A percentile compares a stretch with the other conserved stretches of the same genome.
phyloP scores from a whole-genome alignment of 2,329 filamentous ascomycete species.

The Fusarium sp. region DNA sequence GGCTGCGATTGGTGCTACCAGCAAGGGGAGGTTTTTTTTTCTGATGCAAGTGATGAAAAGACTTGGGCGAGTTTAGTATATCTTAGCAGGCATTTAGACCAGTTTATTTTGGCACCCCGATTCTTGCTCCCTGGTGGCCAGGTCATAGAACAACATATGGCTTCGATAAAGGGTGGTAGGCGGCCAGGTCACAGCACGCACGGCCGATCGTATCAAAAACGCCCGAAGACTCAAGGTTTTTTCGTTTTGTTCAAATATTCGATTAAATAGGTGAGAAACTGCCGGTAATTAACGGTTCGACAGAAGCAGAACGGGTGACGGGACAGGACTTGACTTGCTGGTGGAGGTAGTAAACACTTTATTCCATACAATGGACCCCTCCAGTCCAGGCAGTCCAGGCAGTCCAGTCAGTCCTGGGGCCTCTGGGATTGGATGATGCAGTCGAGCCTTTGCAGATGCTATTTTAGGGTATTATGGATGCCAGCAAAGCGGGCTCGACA shows the following conservation, averaged over 20 bases:
- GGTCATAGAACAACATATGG: slow-evolving; percentile 4
- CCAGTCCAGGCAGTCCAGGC: slow-evolving; percentile 23
- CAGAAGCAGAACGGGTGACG: neutral
- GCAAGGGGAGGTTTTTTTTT: neutral
- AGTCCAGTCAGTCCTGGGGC: slow-evolving; percentile 18
- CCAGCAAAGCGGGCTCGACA: slow-evolving; percentile 31
- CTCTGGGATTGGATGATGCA: slow-evolving; percentile 35
- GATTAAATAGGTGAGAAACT: neutral
- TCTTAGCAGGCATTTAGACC: neutral
- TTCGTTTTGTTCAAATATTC: neutral
- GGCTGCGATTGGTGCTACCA: slow-evolving; percentile 44
- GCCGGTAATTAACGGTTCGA: neutral
- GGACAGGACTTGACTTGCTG: neutral
- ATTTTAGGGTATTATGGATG: slow-evolving; percentile 35
- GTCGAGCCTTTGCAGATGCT: slow-evolving; percentile 31
- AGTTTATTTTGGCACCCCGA: neutral
- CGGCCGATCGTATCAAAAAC: neutral
- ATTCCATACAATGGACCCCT: slow-evolving; percentile 14
- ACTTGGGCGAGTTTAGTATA: neutral
- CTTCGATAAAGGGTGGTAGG: slow-evolving; percentile 6
- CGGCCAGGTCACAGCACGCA: neutral
- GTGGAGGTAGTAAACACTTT: slow-evolving; percentile 5
- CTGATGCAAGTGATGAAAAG: neutral
- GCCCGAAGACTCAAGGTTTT: neutral
- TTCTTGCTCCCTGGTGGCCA: neutral